A percentile compares a stretch with the other conserved stretches of the same genome.
phyloP scores from a whole-genome alignment of 441 rosid species.

The Eutrema salsugineum region DNA sequence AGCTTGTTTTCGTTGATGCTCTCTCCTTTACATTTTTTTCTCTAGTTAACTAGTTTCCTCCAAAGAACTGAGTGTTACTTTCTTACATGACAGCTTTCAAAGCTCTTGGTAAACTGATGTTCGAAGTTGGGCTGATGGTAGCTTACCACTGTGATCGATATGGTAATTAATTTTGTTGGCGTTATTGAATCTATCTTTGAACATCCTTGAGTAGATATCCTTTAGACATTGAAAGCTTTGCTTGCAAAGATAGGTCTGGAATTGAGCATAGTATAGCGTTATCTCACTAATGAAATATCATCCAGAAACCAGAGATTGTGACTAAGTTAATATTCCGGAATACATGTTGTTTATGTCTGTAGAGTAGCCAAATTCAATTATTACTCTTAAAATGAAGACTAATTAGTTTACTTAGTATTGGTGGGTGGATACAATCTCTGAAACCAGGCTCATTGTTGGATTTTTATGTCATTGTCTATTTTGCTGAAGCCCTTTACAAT shows the following conservation, averaged over 20 bases:
- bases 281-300: not conserved
- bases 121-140: slow-evolving; percentile 82
- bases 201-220: not conserved
- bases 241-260: not conserved
- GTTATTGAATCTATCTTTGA: slow-evolving; percentile 2
- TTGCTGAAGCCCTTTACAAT: not conserved
- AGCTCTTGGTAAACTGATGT: slow-evolving; percentile 81
- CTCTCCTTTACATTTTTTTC: not conserved
- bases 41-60: not conserved
- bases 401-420: not conserved
- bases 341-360: not conserved
- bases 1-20: not conserved
- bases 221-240: not conserved
- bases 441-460: not conserved
- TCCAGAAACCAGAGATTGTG: not conserved
- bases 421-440: not conserved
- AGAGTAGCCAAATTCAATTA: not conserved
- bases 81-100: slow-evolving; percentile 63
- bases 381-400: not conserved
- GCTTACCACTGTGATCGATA: slow-evolving; percentile 92
- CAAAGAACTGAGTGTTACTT: slow-evolving; percentile 20
- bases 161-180: slow-evolving; percentile 41
- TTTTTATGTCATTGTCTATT: not conserved
- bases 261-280: not conserved
- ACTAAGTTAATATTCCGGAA: not conserved